Base-by-base conservation (phyloP, 2,329 filamentous ascomycete genomes). In the Talaromyces sp. region DNA sequence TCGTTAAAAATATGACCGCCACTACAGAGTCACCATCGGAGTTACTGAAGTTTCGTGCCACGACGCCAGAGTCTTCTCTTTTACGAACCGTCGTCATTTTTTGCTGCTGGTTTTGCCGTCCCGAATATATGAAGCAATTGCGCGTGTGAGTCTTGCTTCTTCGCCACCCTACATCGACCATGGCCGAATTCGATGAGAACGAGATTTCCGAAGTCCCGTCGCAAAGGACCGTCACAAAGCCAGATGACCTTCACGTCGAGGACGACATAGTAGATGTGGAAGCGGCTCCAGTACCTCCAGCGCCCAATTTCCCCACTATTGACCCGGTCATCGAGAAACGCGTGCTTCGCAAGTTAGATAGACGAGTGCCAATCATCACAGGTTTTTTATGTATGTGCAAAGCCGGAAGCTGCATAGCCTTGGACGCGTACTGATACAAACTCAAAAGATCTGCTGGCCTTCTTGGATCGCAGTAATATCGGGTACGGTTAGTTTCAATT, bases 401-500 rank as follows among this genome's bases (percentile, higher is more conserved):
- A 28, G 14, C 14, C 14, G 18, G 23, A 14, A 50, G 18, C 8
- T 12, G 28, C 50, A 9, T 56, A 53, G 65, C 3, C 12, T 50
- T 57, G 36, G 56, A n/a, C 53, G 63, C 36, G 36, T 59, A 47
- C 42, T 56, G 42, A 28, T 54, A 42, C 44, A 33, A 51, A 16
- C 18, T 42, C n/a, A n/a, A 36, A 59, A 81, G 79, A 81, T 68
- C 68, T 81, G 5, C 70, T 82, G 14, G 72, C 78, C 5, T 80
- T 81, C 61, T 71, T 83, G 16, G 81, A 83, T 66, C 75, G 81
- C 55, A 79, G 78, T 34, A 84, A 84, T 63, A 79, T 83, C 56
- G 80, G 78, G 78, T 78, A 54, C 33, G 55, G 52, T 12, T 61
- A 50, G 27, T 10, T 7, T 16, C 27, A 40, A 33, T 1, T 16